These are phyloP conservation scores for Aspergillus versicolor DNA, from an alignment of 2,329 filamentous ascomycete species.

Conservation along the genomic window DNA sequence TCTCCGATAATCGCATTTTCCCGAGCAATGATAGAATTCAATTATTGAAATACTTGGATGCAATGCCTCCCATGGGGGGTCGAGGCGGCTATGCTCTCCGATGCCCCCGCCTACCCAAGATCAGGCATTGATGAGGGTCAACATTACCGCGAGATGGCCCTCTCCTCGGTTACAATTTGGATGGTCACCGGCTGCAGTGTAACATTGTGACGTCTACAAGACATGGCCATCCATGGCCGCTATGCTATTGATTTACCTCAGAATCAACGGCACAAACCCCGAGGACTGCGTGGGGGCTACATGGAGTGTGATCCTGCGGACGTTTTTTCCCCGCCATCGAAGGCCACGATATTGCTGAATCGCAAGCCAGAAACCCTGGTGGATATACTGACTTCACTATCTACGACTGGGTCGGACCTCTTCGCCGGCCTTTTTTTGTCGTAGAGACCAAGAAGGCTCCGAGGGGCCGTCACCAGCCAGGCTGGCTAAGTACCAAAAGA, in stretches of 20 bases:
- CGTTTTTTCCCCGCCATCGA: neutral
- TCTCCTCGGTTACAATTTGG: conserved; percentile 2
- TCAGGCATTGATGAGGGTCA: neutral
- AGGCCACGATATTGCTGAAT: neutral
- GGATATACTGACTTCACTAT: neutral
- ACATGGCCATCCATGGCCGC: neutral
- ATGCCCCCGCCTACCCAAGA: neutral
- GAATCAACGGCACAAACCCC: neutral
- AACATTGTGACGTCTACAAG: conserved; percentile 7
- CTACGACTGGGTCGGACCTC: neutral
- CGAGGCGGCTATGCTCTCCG: neutral
- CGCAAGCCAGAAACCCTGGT: neutral
- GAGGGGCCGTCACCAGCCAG: neutral
- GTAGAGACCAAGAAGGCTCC: neutral
- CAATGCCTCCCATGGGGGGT: neutral
- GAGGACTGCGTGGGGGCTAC: neutral
- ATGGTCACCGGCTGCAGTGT: conserved; percentile 5
- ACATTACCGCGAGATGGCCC: neutral
- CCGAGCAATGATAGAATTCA: conserved; percentile 6
- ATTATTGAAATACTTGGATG: neutral
- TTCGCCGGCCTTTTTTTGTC: neutral
- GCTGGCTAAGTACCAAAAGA: no score
- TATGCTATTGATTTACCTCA: neutral
- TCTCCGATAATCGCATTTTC: conserved; percentile 21
- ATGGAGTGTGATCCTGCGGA: neutral